Conservation (phyloP, 768 basidiomycete genomes). For the Suillus lakei region DNA sequence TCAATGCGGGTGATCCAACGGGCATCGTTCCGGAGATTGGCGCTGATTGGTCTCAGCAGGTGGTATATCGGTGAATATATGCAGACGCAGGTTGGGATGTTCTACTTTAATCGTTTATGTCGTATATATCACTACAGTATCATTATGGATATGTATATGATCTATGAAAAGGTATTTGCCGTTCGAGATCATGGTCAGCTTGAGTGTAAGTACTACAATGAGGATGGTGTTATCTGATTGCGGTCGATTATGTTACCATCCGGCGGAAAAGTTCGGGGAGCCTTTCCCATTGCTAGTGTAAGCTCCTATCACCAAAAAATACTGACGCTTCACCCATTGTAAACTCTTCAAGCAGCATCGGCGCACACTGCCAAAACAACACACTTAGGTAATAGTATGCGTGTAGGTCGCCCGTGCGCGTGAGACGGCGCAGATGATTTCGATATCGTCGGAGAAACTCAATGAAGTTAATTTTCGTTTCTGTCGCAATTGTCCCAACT, state of each 20-base stretch:
- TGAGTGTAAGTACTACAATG: neutral
- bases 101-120: too few species aligned
- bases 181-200: neutral
- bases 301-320: too few species aligned
- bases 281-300: neutral
- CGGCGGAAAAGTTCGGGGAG: neutral
- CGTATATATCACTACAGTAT: neutral
- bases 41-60: slow-evolving; percentile 3
- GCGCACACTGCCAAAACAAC: too few species aligned
- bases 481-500: too few species aligned
- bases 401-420: too few species aligned
- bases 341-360: too few species aligned
- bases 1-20: slow-evolving; percentile 2
- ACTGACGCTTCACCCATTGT: too few species aligned
- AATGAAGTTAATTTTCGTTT: too few species aligned
- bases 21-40: slow-evolving; percentile 16
- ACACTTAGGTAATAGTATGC: too few species aligned
- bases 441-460: too few species aligned
- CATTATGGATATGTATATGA: neutral
- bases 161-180: neutral
- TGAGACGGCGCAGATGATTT: too few species aligned
- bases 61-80: neutral
- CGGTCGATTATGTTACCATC: neutral
- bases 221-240: neutral
- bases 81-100: neutral